These are phyloP conservation scores for Colletotrichum lindemuthianum DNA, from an alignment of 2,329 filamentous ascomycete species.

Conservation along the genomic window DNA sequence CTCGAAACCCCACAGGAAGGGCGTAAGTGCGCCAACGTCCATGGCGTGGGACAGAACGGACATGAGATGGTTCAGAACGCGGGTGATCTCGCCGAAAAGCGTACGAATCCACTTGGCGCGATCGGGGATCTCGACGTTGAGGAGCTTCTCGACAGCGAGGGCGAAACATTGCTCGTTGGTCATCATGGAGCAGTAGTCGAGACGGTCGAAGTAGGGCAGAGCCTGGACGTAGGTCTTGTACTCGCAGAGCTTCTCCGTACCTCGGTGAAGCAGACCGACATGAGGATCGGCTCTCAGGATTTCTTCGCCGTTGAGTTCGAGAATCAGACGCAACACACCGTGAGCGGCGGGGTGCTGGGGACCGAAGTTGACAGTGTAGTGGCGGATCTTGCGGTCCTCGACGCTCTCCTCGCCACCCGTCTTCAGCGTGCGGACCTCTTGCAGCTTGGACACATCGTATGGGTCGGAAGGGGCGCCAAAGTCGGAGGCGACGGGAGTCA, in stretches of 20 bases:
- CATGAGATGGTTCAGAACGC: slow-evolving; percentile 97
- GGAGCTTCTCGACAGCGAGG: slow-evolving; percentile 94
- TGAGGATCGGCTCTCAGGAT: slow-evolving; percentile 97
- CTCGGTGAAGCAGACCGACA: slow-evolving; percentile 93
- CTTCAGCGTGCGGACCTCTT: slow-evolving; percentile 52
- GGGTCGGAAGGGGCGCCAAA: slow-evolving; percentile 64
- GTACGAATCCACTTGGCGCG: slow-evolving; percentile 98
- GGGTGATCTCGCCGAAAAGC: slow-evolving; percentile 93
- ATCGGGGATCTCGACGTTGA: slow-evolving; percentile 96
- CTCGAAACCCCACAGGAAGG: slow-evolving; percentile 99
- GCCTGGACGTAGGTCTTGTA: slow-evolving; percentile 99
- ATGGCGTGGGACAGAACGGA: slow-evolving; percentile 96
- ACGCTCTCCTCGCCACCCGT: slow-evolving; percentile 60
- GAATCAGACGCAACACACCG: slow-evolving; percentile 95
- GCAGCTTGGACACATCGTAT: slow-evolving; percentile 57
- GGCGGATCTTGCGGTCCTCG: slow-evolving; percentile 84
- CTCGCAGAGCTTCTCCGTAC: slow-evolving; percentile 99
- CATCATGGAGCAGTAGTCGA: slow-evolving; percentile 99
- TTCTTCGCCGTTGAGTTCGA: slow-evolving; percentile 97
- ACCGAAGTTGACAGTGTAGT: slow-evolving; percentile 99
- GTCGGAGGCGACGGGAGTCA: slow-evolving; percentile 72
- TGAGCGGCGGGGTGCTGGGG: slow-evolving; percentile 98
- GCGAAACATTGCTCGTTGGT: slow-evolving; percentile 99
- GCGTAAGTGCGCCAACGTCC: slow-evolving; percentile 97
- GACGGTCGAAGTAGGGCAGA: slow-evolving; percentile 96